Percentiles rank a stretch among this genome's conserved stretches.
phyloP scores from a whole-genome alignment of 352 stramenopile genomes.

The Globisporangium perplexum region DNA sequence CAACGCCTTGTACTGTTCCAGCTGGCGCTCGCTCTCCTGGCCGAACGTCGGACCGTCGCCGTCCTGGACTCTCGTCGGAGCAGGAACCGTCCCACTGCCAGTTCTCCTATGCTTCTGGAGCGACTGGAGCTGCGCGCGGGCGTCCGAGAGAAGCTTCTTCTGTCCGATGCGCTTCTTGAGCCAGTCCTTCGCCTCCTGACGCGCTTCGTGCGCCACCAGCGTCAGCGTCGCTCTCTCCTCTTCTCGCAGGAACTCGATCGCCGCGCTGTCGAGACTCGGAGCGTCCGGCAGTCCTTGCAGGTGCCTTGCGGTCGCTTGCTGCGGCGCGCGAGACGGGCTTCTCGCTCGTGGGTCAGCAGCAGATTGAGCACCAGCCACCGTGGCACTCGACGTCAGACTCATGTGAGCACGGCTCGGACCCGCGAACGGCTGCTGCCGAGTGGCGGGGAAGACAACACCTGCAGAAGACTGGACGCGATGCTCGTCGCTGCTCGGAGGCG shows the following conservation, averaged over 20 bases:
- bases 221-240: conserved; percentile 63
- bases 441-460: background rate
- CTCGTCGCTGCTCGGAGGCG: background rate
- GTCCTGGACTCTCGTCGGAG: conserved; percentile 1
- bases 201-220: conserved; percentile 62
- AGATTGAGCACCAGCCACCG: background rate
- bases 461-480: background rate
- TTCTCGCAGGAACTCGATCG: conserved; percentile 37
- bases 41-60: conserved; percentile 1
- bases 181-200: conserved; percentile 59
- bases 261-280: conserved; percentile 20
- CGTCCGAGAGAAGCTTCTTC: conserved; percentile 71
- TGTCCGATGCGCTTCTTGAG: conserved; percentile 67
- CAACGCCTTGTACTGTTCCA: conserved; percentile 44
- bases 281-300: conserved; percentile 22
- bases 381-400: background rate
- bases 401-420: too few species aligned
- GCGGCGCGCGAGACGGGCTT: conserved; percentile 4
- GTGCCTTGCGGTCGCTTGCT: background rate
- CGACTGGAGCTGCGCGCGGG: conserved; percentile 46
- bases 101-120: conserved; percentile 36
- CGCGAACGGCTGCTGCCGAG: background rate
- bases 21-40: conserved; percentile 27
- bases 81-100: conserved; percentile 28
- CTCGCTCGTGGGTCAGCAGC: background rate